A percentile compares a stretch with the other conserved stretches of the same genome.
Evolutionary conservation across 2,329 filamentous ascomycete species (phyloP).

Genomic region (Epichloe festucae): DNA sequence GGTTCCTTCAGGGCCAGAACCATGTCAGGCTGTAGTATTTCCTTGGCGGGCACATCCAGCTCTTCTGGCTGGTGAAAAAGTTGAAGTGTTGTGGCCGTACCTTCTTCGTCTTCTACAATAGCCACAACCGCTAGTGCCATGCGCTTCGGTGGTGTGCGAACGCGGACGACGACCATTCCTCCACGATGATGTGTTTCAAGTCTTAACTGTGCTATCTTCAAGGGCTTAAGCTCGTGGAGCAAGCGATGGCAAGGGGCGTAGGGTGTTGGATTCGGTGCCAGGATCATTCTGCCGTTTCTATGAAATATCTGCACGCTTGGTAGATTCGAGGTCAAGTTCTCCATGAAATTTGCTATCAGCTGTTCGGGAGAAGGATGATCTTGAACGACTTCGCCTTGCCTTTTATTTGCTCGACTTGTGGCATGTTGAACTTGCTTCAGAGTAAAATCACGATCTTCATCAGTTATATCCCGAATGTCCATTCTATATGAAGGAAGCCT

Average conservation of each 20-base stretch:
- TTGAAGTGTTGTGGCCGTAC: slow-evolving; percentile 22
- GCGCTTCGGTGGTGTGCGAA: slow-evolving; percentile 9
- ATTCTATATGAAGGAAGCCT: not conserved
- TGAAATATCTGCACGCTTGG: no score
- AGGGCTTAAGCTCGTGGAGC: slow-evolving; percentile 9
- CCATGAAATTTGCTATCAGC: not conserved
- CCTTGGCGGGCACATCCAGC: slow-evolving; percentile 16
- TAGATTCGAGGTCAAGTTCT: not conserved
- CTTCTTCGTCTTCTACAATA: slow-evolving; percentile 27
- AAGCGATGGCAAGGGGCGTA: slow-evolving; percentile 7
- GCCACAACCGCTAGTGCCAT: slow-evolving; percentile 10
- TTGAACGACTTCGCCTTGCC: not conserved
- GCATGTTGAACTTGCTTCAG: not conserved
- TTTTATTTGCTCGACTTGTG: not conserved
- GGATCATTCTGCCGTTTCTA: no score
- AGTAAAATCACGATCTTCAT: not conserved
- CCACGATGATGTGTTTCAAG: slow-evolving; percentile 18
- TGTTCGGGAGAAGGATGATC: not conserved
- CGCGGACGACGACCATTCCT: slow-evolving; percentile 8
- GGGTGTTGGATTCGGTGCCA: not conserved
- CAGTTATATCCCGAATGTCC: not conserved
- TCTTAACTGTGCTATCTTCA: slow-evolving; percentile 17
- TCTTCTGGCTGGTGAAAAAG: slow-evolving; percentile 30
- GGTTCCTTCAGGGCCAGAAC: slow-evolving; percentile 39
- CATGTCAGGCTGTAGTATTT: slow-evolving; percentile 20